Evolutionary conservation across 345 rosid genomes (phyloP).

Genomic region (Citrus reticulata): DNA sequence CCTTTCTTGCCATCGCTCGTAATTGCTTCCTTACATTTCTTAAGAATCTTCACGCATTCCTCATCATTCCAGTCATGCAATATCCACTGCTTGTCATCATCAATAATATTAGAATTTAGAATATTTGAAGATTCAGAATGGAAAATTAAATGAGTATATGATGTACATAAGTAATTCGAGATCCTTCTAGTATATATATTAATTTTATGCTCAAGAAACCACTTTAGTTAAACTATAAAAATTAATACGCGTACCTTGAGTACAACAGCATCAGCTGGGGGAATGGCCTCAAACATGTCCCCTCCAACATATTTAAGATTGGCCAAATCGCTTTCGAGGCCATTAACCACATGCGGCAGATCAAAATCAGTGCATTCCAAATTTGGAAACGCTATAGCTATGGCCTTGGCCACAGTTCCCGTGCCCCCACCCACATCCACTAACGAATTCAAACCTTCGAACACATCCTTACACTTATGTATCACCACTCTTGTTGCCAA

Average conservation of each 20-base stretch:
- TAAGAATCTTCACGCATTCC: neutral
- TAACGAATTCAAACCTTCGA: conserved; percentile 29
- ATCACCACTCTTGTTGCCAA: conserved; percentile 14
- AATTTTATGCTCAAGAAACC: neutral
- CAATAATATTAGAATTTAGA: neutral
- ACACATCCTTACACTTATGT: conserved; percentile 18
- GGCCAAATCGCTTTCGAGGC: neutral
- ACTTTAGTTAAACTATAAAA: too few species aligned
- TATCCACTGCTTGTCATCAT: neutral
- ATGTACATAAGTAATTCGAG: neutral
- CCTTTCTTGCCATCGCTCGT: neutral
- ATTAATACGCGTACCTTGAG: conserved; percentile 22
- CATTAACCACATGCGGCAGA: conserved; percentile 35
- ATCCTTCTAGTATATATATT: too few species aligned
- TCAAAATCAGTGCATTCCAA: conserved; percentile 37
- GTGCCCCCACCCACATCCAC: conserved; percentile 49
- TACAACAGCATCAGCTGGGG: conserved; percentile 29
- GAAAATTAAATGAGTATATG: neutral
- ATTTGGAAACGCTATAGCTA: conserved; percentile 11
- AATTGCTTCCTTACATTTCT: conserved; percentile 2
- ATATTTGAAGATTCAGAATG: neutral
- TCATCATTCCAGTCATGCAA: conserved; percentile 8
- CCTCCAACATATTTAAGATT: conserved; percentile 30
- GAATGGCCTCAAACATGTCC: conserved; percentile 35
- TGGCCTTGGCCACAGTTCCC: conserved; percentile 28